Evolutionary conservation across 2,329 filamentous ascomycete genomes (phyloP).

Genomic region (Chrysosporium queenslandicum): DNA sequence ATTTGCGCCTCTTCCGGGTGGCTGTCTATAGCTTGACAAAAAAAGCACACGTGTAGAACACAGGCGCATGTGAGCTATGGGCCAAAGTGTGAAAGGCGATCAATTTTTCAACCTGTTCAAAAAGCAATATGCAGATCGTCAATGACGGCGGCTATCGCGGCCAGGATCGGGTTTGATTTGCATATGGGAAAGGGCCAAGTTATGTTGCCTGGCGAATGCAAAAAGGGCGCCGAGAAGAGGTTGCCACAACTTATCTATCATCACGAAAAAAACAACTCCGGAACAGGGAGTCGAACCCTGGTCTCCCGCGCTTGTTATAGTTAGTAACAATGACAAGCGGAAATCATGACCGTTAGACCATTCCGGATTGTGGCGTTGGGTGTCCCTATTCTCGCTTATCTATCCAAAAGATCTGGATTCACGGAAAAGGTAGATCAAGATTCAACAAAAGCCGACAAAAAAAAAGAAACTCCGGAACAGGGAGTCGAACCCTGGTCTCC

Average conservation of each 20-base stretch:
- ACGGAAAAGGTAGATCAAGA: too few relatives aligned
- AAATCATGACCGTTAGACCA: conserved; percentile 14
- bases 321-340: conserved; percentile 10
- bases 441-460: not conserved
- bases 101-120: too few relatives aligned
- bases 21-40: not conserved
- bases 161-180: too few relatives aligned
- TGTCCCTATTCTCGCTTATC: too few relatives aligned
- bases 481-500: conserved; percentile 7
- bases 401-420: too few relatives aligned
- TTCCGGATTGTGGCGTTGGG: conserved; percentile 1
- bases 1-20: not conserved
- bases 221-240: too few relatives aligned
- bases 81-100: not conserved
- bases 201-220: not conserved
- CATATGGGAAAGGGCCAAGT: too few relatives aligned
- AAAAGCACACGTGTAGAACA: too few relatives aligned
- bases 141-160: too few relatives aligned
- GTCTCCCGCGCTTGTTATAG: conserved; percentile 9
- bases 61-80: too few relatives aligned
- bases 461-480: not conserved
- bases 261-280: conserved; percentile 2
- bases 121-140: too few relatives aligned
- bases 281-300: conserved; percentile 10
- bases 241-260: too few relatives aligned